phyloP scores from a whole-genome alignment of 1,284 basidiomycete genomes.

The Ganoderma leucocontextum region DNA sequence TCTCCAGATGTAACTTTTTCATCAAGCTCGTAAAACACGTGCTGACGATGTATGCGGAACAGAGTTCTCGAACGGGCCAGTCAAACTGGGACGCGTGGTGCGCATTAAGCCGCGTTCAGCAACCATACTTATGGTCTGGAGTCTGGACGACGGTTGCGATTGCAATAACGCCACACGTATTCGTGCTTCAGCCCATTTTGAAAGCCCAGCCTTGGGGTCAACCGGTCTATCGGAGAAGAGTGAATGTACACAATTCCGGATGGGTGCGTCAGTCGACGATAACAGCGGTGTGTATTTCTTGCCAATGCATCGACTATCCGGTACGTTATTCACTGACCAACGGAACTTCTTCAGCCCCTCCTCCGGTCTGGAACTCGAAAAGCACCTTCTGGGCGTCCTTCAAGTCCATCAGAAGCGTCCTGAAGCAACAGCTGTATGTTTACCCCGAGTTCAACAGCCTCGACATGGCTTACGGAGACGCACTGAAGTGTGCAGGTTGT shows the following conservation, averaged over 20 bases:
- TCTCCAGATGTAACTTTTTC: not conserved
- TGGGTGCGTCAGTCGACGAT: constrained; percentile 40
- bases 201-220: constrained; percentile 50
- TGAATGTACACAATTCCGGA: constrained; percentile 49
- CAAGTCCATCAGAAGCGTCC: constrained; percentile 26
- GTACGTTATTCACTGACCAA: not conserved
- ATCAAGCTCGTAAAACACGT: not conserved
- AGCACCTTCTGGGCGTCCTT: constrained; percentile 44
- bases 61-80: constrained; percentile 19
- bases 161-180: too few species aligned
- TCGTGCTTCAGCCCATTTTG: constrained; percentile 54
- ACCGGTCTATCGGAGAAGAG: constrained; percentile 38
- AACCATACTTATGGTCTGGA: too few species aligned
- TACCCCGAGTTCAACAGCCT: constrained; percentile 56
- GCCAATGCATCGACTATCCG: not conserved
- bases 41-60: not conserved
- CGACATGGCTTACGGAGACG: constrained; percentile 39
- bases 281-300: constrained; percentile 44
- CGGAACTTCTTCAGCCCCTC: constrained; percentile 32
- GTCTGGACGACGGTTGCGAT: constrained; percentile 39
- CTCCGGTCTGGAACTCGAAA: constrained; percentile 44
- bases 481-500: constrained; percentile 34
- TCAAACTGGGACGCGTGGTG: constrained; percentile 37
- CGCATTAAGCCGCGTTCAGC: constrained; percentile 54
- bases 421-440: constrained; percentile 46